Evolutionary conservation across 352 stramenopile species (phyloP), one percentile per base, ranked within the genome.

Genomic region (Pythium coloratum): DNA sequence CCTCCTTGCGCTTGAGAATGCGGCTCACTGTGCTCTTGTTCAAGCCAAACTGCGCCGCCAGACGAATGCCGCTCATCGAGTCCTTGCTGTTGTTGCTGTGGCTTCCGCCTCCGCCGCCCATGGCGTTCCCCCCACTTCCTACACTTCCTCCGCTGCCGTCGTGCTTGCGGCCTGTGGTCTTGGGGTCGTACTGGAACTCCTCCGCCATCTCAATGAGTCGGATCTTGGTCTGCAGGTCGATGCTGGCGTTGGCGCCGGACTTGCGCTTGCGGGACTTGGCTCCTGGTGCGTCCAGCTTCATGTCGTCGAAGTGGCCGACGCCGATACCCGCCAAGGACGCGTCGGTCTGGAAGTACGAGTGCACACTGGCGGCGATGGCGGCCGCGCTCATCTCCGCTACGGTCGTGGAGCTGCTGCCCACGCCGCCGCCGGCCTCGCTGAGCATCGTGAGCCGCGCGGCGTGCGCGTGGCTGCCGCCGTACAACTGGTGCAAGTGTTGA

Each of bases 211-310:
- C 85, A 62, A 93, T 93, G 38, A 93, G 78, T 14, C 82, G 81
- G 72, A 93, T 93, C 74, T 93, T 93, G 59, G 85, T 93, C 77
- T 93, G 82, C 40, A 93, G 66, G 57, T 93, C 85, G 55, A 91
- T 88, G 32, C 85, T 91, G 34, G 83, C 81, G 66, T 89, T 91
- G 2, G 78, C 72, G 6, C 81, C 81, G 16, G 67, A 64, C 53
- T 86, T 89, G 63, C 84, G 72, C 74, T 91, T 92, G 40, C 59
- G 49, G 7, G 40, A 44, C 55, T 57, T 62, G 56, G 34, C 36
- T 4, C 32, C n/a, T 8, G 50, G 47, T 9, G 28, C 65, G 30
- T 26, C 46, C 18, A 55, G 30, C 49, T 59, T 55, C 55, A 71
- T 64, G 16, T 64, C 63, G 34, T 69, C 63, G 47, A 69, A 69